These are phyloP conservation scores for Ceratobasidium sp. DNA, from an alignment of 1,284 basidiomycete species.

Conservation along the genomic window DNA sequence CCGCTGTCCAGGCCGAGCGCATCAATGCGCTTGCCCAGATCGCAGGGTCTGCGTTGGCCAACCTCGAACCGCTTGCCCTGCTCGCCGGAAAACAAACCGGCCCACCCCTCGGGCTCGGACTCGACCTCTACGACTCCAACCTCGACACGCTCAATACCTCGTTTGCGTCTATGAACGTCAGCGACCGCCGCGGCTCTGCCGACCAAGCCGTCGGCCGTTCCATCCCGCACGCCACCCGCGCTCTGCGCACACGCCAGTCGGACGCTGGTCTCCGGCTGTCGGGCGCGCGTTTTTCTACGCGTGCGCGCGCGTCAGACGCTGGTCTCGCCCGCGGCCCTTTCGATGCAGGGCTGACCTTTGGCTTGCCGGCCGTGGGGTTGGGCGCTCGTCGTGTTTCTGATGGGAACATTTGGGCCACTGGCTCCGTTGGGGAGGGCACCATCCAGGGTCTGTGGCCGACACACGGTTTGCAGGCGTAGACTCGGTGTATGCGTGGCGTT, in stretches of 20 bases:
- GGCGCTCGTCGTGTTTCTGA: slow-evolving; percentile 28
- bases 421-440: background rate
- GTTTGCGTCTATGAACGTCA: slow-evolving; percentile 8
- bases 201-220: slow-evolving; percentile 24
- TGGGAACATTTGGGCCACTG: slow-evolving; percentile 34
- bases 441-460: slow-evolving; percentile 8
- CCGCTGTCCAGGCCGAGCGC: slow-evolving; percentile 82
- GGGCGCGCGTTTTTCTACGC: background rate
- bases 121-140: background rate
- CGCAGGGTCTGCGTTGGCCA: background rate
- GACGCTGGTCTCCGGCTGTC: slow-evolving; percentile 10
- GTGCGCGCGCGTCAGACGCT: slow-evolving; percentile 5
- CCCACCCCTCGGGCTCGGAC: slow-evolving; percentile 13
- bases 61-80: slow-evolving; percentile 4
- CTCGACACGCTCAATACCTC: slow-evolving; percentile 20
- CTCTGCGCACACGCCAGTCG: slow-evolving; percentile 20
- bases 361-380: slow-evolving; percentile 5
- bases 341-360: slow-evolving; percentile 33
- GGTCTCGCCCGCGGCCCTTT: background rate
- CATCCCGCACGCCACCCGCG: background rate
- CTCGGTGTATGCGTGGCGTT: too few species aligned
- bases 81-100: slow-evolving; percentile 6
- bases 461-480: background rate
- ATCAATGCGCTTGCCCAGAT: slow-evolving; percentile 55
- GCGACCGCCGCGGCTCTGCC: slow-evolving; percentile 31